Conservation (phyloP, 495 filamentous ascomycete species). For the Annulohypoxylon maeteangense region DNA sequence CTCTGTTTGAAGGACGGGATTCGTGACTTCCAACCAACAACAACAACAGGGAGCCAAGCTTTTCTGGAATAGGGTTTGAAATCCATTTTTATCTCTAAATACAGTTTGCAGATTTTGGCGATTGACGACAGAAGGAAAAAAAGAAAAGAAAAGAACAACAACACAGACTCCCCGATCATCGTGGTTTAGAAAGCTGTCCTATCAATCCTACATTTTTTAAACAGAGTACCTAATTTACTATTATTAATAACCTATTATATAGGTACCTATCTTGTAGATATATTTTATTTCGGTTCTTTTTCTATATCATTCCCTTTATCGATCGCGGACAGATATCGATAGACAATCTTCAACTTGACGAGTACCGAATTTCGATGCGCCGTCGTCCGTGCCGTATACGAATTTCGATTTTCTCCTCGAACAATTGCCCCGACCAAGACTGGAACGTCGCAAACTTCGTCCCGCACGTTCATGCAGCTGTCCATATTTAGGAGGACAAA, state of each 20-base stretch:
- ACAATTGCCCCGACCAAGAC: conserved; percentile 23
- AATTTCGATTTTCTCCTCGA: conserved; percentile 21
- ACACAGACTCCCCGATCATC: conserved; percentile 17
- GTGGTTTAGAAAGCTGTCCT: conserved; percentile 24
- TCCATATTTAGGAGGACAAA: conserved; percentile 25
- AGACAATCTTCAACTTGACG: background rate
- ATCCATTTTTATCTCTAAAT: background rate
- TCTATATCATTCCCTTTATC: background rate
- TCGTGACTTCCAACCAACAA: background rate
- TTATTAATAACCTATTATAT: conserved; percentile 11
- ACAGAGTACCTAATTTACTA: conserved; percentile 3
- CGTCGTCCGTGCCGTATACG: conserved; percentile 3
- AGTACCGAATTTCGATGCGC: conserved; percentile 37
- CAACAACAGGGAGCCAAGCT: background rate
- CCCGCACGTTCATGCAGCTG: conserved; percentile 32
- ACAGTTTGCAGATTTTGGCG: background rate
- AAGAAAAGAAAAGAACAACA: background rate
- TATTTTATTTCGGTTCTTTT: background rate
- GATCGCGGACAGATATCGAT: conserved; percentile 15
- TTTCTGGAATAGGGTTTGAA: background rate
- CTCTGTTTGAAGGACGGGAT: conserved; percentile 1
- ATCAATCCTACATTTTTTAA: conserved; percentile 25
- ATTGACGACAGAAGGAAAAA: background rate
- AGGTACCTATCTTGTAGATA: background rate
- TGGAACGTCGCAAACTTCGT: conserved; percentile 13